phyloP scores from a whole-genome alignment of 2,329 filamentous ascomycete species.

The Colletotrichum karsti region DNA sequence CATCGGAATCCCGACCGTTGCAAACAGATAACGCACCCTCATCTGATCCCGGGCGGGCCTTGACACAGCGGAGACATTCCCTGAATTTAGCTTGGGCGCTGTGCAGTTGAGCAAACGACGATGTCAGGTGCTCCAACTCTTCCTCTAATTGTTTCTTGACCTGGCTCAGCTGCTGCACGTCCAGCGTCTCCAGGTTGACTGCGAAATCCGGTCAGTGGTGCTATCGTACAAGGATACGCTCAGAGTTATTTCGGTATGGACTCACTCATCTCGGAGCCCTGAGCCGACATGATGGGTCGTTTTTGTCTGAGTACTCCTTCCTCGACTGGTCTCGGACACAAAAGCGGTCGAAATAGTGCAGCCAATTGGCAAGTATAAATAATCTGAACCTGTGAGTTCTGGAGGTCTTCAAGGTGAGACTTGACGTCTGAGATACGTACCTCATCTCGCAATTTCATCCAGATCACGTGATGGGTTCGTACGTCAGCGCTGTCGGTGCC shows the following conservation, averaged over 20 bases:
- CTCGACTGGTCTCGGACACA: background rate
- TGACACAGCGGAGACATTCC: constrained; percentile 85
- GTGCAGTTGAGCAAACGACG: constrained; percentile 88
- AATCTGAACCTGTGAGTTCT: background rate
- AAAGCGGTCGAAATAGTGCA: background rate
- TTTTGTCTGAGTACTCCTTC: background rate
- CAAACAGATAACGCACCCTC: constrained; percentile 36
- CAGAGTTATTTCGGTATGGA: background rate
- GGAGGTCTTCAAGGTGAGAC: background rate
- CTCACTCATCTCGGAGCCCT: constrained; percentile 25
- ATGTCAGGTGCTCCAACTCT: constrained; percentile 93
- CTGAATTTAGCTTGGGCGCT: constrained; percentile 91
- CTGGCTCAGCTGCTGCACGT: constrained; percentile 83
- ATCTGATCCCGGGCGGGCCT: constrained; percentile 45
- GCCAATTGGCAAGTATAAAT: too few relatives aligned
- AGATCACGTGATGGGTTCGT: too few relatives aligned
- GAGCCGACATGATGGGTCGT: constrained; percentile 16
- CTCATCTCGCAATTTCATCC: background rate
- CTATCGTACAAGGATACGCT: background rate
- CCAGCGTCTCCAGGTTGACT: constrained; percentile 78
- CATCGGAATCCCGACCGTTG: too few relatives aligned
- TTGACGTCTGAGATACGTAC: background rate
- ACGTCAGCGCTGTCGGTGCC: too few relatives aligned
- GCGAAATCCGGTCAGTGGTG: background rate
- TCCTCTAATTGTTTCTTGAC: constrained; percentile 97